phyloP scores from a whole-genome alignment of 2,329 filamentous ascomycete species.

The Aotearoamyces nothofagi region DNA sequence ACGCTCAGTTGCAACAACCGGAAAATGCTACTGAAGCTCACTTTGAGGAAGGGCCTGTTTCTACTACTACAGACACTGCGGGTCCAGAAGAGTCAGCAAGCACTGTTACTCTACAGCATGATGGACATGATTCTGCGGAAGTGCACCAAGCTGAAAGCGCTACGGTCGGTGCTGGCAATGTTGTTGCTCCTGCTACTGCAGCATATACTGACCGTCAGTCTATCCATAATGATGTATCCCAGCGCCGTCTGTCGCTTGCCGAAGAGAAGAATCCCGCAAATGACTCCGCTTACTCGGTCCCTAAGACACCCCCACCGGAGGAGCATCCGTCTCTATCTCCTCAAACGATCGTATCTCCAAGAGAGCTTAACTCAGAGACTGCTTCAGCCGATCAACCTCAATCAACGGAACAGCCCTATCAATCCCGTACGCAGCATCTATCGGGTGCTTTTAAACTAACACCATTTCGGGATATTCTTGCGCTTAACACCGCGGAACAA shows the following conservation, averaged over 20 bases:
- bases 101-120: no score
- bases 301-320: conserved; percentile 23
- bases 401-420: neutral
- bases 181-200: conserved; percentile 4
- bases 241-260: conserved; percentile 22
- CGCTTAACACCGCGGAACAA: conserved; percentile 46
- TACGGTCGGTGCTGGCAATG: conserved; percentile 6
- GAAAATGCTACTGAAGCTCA: neutral
- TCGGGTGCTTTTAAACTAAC: conserved; percentile 1
- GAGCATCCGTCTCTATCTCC: conserved; percentile 21
- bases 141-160: neutral
- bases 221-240: neutral
- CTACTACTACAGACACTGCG: no score
- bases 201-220: neutral
- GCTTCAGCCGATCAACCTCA: neutral
- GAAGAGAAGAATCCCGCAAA: conserved; percentile 29
- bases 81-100: neutral
- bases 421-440: neutral
- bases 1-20: neutral
- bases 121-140: no score
- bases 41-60: neutral
- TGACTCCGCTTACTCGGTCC: conserved; percentile 20
- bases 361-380: conserved; percentile 5
- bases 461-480: conserved; percentile 64
- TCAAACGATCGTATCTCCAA: conserved; percentile 4